Evolutionary conservation across 257 asterid genomes (phyloP).

Genomic region (Capsicum baccatum): DNA sequence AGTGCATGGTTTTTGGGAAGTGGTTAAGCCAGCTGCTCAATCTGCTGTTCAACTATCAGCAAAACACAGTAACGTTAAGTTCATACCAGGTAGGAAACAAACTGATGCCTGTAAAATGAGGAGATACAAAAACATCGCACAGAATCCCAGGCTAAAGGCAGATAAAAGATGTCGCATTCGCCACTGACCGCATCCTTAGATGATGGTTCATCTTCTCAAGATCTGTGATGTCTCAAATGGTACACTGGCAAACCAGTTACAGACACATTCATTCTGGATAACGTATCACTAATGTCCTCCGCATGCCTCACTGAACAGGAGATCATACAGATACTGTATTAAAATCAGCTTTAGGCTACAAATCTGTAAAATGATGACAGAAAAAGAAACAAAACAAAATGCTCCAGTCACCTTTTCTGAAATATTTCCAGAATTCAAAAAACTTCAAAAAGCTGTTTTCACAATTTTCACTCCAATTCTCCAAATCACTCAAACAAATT

Average conservation of each 20-base stretch:
- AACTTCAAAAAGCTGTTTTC: no score
- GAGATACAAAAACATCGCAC: not conserved
- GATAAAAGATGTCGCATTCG: not conserved
- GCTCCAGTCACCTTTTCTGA: no score
- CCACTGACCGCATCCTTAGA: conserved; percentile 69
- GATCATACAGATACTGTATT: not conserved
- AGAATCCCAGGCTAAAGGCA: not conserved
- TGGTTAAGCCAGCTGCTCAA: conserved; percentile 1
- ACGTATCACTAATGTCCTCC: conserved; percentile 62
- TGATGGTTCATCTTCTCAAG: conserved; percentile 60
- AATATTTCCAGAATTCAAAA: no score
- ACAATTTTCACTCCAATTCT: no score
- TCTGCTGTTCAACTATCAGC: not conserved
- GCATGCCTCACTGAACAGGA: conserved; percentile 51
- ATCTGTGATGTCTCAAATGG: conserved; percentile 60
- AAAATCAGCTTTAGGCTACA: not conserved
- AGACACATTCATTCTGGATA: conserved; percentile 57
- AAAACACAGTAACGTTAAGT: not conserved
- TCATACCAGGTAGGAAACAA: not conserved
- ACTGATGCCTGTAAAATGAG: conserved; percentile 4
- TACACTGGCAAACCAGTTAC: conserved; percentile 60
- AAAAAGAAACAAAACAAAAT: not conserved
- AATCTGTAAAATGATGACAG: not conserved
- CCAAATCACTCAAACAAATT: no score
- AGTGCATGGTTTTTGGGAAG: conserved; percentile 4